Conservation (phyloP, 106 monocot genomes). For the Dioscorea zingiberensis region DNA sequence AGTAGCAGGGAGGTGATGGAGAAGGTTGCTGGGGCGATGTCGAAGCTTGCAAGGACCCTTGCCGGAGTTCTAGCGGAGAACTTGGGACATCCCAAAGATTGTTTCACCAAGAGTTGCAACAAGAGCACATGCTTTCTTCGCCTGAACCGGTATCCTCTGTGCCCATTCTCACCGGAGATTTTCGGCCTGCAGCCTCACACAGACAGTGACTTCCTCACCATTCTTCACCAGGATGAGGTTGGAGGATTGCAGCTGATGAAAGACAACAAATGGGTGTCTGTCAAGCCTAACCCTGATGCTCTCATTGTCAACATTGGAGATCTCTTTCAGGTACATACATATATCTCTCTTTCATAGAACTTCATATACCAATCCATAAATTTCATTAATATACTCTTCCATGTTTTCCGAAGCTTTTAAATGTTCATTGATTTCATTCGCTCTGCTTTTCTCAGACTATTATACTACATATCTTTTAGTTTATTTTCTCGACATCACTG, state of each 20-base stretch:
- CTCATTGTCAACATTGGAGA: slow-evolving; percentile 92
- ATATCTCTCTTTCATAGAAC: no score
- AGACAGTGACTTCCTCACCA: slow-evolving; percentile 89
- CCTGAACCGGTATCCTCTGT: slow-evolving; percentile 77
- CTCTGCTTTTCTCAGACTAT: no score
- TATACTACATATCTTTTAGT: no score
- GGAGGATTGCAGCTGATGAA: slow-evolving; percentile 84
- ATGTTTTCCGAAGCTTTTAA: no score
- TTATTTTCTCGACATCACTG: no score
- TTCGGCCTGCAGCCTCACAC: slow-evolving; percentile 82
- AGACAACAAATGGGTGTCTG: slow-evolving; percentile 62
- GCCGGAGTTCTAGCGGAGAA: slow-evolving; percentile 50
- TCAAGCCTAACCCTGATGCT: slow-evolving; percentile 66
- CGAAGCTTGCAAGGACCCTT: slow-evolving; percentile 31
- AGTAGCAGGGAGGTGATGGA: slow-evolving; percentile 47
- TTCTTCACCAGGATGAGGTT: slow-evolving; percentile 78
- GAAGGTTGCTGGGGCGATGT: slow-evolving; percentile 44
- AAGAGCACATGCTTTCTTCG: slow-evolving; percentile 73
- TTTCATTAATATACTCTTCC: no score
- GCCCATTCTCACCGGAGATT: slow-evolving; percentile 46
- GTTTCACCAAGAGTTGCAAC: slow-evolving; percentile 44
- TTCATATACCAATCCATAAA: no score
- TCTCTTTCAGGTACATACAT: slow-evolving; percentile 65
- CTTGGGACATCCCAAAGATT: slow-evolving; percentile 20
- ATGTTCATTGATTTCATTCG: no score